Evolutionary conservation across 768 basidiomycete species (phyloP).

Genomic region (Termitomyces sp.): DNA sequence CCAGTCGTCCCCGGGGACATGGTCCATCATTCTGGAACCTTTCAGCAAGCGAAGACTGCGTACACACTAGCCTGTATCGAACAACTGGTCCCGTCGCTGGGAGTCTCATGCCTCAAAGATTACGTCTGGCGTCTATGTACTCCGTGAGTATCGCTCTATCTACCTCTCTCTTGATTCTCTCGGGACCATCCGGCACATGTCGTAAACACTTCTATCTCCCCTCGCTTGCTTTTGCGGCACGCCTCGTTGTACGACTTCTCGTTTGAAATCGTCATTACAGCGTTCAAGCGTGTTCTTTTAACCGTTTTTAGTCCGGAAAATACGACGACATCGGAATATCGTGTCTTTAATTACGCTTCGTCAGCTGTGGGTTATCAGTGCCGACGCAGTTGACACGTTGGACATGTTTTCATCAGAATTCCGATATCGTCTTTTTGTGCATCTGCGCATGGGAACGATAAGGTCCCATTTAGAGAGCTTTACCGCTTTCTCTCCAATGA

Average conservation of each 20-base stretch:
- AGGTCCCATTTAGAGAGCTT: not conserved
- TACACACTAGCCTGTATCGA: constrained; percentile 74
- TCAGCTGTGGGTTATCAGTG: not conserved
- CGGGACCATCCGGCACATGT: constrained; percentile 1
- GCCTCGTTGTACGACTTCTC: not conserved
- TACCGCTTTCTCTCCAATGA: not conserved
- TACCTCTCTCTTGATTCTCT: constrained; percentile 1
- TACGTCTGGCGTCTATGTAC: constrained; percentile 56
- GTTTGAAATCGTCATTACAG: not conserved
- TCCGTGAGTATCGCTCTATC: constrained; percentile 43
- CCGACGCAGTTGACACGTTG: not conserved
- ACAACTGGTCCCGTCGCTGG: constrained; percentile 65
- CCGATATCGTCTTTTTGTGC: no score
- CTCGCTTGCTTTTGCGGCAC: not conserved
- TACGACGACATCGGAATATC: not conserved
- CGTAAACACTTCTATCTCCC: not conserved
- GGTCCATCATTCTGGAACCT: not conserved
- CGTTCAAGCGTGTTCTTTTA: not conserved
- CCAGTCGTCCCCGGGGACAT: constrained; percentile 5
- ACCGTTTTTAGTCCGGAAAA: not conserved
- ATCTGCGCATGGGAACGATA: not conserved
- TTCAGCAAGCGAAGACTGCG: constrained; percentile 40
- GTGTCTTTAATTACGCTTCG: not conserved
- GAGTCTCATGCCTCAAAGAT: constrained; percentile 44
- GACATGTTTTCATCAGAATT: not conserved